Conservation (phyloP, 2,329 filamentous ascomycete genomes). For the Alternaria viburni region DNA sequence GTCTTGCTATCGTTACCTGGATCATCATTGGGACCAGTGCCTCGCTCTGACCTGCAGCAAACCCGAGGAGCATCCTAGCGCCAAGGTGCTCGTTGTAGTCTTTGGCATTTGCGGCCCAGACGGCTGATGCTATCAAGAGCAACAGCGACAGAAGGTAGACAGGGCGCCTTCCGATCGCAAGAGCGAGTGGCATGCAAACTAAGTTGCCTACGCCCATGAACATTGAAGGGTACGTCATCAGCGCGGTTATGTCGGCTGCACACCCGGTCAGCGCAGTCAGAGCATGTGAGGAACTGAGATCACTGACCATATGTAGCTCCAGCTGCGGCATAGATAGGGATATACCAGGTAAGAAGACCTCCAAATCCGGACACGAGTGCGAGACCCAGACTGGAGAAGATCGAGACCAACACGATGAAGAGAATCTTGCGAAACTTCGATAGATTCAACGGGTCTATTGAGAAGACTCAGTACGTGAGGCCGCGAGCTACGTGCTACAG, state of each 20-base stretch:
- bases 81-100: constrained; percentile 45
- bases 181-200: constrained; percentile 25
- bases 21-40: constrained; percentile 53
- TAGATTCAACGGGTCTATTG: constrained; percentile 41
- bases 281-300: background rate
- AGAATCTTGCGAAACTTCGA: constrained; percentile 36
- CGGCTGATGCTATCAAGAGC: constrained; percentile 12
- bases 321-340: constrained; percentile 45
- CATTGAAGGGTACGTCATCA: constrained; percentile 37
- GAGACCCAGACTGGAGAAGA: constrained; percentile 49
- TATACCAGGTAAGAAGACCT: constrained; percentile 51
- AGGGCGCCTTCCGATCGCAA: constrained; percentile 29
- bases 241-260: constrained; percentile 46
- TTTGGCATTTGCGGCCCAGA: constrained; percentile 19
- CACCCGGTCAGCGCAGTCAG: constrained; percentile 43
- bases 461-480: background rate
- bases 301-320: background rate
- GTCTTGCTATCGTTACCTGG: constrained; percentile 13
- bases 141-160: constrained; percentile 25
- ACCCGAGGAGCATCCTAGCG: constrained; percentile 47
- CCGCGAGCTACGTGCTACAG: background rate
- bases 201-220: constrained; percentile 35
- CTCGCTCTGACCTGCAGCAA: constrained; percentile 53
- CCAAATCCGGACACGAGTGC: constrained; percentile 52
- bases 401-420: constrained; percentile 33